Evolutionary conservation across 805 yeast genomes (phyloP), one percentile per base, ranked within the genome.

Genomic region (Yamadazyma laniorum): DNA sequence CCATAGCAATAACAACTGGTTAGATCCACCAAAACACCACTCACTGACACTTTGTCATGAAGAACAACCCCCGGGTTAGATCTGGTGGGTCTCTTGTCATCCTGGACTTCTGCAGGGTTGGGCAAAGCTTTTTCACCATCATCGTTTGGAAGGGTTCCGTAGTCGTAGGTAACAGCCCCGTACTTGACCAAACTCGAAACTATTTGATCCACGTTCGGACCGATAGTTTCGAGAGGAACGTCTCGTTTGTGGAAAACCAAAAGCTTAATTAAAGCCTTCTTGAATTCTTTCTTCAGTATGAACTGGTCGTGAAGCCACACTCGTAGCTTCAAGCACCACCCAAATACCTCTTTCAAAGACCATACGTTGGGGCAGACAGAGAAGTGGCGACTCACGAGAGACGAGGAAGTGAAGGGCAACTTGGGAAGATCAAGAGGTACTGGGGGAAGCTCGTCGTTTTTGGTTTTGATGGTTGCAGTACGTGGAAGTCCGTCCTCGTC

Each of bases 401-500:
- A 58, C 9, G 74, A 66, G 0, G 82, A 70, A 3, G 76, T 58
- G 44, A 80, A 80, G 3, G 84, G 84, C 6, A 79, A 62, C 31
- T 72, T 67, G 0, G 86, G 85, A 14, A 77, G 49, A 31, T 66
- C 69, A 3, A 40, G 30, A 4, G 78, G 77, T 2, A 70, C 58
- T 0, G 70, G 69, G 0, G 78, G 78, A 8, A 71, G 51, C 6
- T 48, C 54, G n/a, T 49, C 54, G 31, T 52, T 45, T 28, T 50
- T 50, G 32, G 47, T 43, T 29, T 36, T 43, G 6, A 28, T 43
- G 14, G 37, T 39, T 3, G 38, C 29, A 3, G 39, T 14, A 3
- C 32, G 23, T 5, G 34, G 27, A 17, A 23, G 11, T n/a, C 37
- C 17, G 21, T 30, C 36, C 3, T 39, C 35, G 9, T 47, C 45